Base-by-base conservation (phyloP, 352 stramenopile species). In the Phytopythium ostracodes region DNA sequence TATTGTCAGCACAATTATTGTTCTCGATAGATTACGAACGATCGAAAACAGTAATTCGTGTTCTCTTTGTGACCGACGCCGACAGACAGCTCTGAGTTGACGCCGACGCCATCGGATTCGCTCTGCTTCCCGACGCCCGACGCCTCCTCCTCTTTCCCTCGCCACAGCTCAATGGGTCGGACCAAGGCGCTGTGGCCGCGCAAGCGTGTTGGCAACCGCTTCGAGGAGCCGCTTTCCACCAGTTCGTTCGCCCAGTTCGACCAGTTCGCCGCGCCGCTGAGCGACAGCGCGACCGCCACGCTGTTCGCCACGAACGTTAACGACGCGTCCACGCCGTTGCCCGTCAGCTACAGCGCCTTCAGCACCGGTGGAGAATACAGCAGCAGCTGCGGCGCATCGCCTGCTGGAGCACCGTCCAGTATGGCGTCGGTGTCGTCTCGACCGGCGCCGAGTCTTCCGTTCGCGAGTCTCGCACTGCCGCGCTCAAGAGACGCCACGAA, bases 171-270 rank as follows among this genome's bases (percentile, higher is more conserved):
- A 4, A 79, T 85, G 76, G 72, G 64, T 27, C 62, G 72, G 42
- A 74, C 60, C 54, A 83, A 83, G 56, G 67, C 70, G 8, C 25
- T 63, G 53, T 36, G 65, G 29, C 72, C 72, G 56, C 72, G 74
- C 54, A 77, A 63, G 69, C 57, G 68, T 57, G 54, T 64, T 29
- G 66, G 50, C 4, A 59, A 62, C 27, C 61, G 40, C 53, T 71
- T 68, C 56, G 66, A 65, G 55, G 20, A 46, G 38, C 25, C 14
- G 24, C 35, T 20, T 36, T 0, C 52, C 52, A 49, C 56, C 11
- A 35, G 59, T 0, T 12, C 57, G 14, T 31, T 43, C 53, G 49
- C 4, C 11, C 17, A 40, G 57, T 31, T 43, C 53, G 49, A 1
- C 11, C 17, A 40, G 57, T 6, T 69, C 51, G 36, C 51, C 52